A percentile compares a stretch with the other conserved stretches of the same genome.
Conservation (phyloP, 331 rosid species). For the Stylosanthes scabra region DNA sequence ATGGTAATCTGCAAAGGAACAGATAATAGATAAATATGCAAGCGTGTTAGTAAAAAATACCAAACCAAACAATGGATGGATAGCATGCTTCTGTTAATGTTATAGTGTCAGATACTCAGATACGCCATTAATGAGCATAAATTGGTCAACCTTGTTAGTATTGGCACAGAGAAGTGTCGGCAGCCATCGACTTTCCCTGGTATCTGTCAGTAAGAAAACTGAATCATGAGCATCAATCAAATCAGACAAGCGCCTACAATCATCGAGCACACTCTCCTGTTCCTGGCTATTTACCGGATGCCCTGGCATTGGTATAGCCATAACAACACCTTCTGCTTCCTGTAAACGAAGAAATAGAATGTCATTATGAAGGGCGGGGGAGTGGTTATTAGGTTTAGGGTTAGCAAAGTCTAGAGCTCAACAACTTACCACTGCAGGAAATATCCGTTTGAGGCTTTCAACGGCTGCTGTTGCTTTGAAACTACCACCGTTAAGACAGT, state of each 20-base stretch:
- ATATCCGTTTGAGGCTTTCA: slow-evolving; percentile 76
- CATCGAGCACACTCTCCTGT: slow-evolving; percentile 64
- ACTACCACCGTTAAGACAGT: slow-evolving; percentile 88
- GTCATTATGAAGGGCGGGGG: slow-evolving; percentile 16
- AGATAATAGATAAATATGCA: slow-evolving; percentile 4
- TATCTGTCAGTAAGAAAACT: slow-evolving; percentile 87
- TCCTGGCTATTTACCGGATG: slow-evolving; percentile 80
- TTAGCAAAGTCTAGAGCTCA: slow-evolving; percentile 13
- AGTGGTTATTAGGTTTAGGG: slow-evolving; percentile 4
- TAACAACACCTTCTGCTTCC: slow-evolving; percentile 87
- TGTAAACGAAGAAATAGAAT: slow-evolving; percentile 37
- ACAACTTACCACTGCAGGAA: slow-evolving; percentile 86
- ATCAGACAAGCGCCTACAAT: slow-evolving; percentile 66
- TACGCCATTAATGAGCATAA: slow-evolving; percentile 2
- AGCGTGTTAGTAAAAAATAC: slow-evolving; percentile 13
- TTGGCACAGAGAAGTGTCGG: slow-evolving; percentile 93
- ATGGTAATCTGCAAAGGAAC: slow-evolving; percentile 70
- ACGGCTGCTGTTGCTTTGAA: slow-evolving; percentile 85
- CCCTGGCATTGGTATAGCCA: slow-evolving; percentile 97
- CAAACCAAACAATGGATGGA: slow-evolving; percentile 12
- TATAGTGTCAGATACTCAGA: background rate
- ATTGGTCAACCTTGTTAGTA: slow-evolving; percentile 67
- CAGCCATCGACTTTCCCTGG: slow-evolving; percentile 98
- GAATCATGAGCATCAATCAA: slow-evolving; percentile 80
- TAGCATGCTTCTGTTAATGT: slow-evolving; percentile 13